Evolutionary conservation across 805 yeast species (phyloP), one percentile per base, ranked within the genome.

Genomic region (Brettanomyces bruxellensis): DNA sequence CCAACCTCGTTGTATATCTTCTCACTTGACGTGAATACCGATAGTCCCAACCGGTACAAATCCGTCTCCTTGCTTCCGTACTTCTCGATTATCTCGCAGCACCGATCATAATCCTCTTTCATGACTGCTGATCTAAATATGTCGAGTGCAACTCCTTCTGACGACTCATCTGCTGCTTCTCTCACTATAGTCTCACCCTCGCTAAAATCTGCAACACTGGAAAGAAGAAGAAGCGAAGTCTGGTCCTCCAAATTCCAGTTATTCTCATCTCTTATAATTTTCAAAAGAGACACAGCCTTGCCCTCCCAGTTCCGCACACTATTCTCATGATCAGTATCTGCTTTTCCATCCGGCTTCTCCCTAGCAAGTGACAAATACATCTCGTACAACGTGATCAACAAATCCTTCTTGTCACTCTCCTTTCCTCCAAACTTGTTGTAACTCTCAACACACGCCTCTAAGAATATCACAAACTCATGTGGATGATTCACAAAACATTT

Each of bases 401-500:
- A 71, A 41, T 83, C 95, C 44, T 75, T 75, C 53, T 81, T 78
- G 56, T 91, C 96, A 50, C 75, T 77, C 4, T 63, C 63, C 44
- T 76, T 71, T 0, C 93, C 91, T 45, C 85, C 93, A 57, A 81
- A 86, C 47, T 73, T 74, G 46, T 83, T 89, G 58, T 86, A 86
- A 11, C 85, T 73, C 54, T 83, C 86, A 13, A 89, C 65, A 55
- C 96, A 88, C 0, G 98, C 97, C 60, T 93, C 99, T 47, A 93
- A 64, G 51, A 93, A 93, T 6, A 86, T 85, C 25, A 90, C 93
- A 71, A 93, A 91, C 58, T 90, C 93, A 57, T 81, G 77, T 0
- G 93, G 89, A 59, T 85, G 87, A 53, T 82, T 77, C n/a, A 86
- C 78, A 61, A 93, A 93, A 1, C 95, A 80, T 2, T 91, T 81